These are phyloP conservation scores for Rhodotorula sphaerocarpa DNA, from an alignment of 768 basidiomycete species.

Conservation along the genomic window DNA sequence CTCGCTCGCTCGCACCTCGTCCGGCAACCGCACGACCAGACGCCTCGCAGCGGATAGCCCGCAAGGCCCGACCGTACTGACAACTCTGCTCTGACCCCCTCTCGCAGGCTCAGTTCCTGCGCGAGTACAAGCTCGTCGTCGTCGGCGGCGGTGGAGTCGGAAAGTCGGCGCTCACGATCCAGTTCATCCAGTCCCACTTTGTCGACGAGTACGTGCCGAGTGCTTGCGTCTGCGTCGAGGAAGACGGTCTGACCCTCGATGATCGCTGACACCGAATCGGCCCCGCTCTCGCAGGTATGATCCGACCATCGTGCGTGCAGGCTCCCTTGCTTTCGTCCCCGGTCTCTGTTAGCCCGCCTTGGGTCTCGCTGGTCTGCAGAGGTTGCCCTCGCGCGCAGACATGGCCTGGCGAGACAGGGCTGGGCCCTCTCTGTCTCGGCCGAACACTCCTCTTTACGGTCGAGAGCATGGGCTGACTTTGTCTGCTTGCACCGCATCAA, in stretches of 20 bases:
- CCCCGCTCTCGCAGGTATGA: constrained; percentile 42
- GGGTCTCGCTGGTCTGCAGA: too few relatives aligned
- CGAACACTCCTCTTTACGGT: too few relatives aligned
- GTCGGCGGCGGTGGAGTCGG: constrained; percentile 86
- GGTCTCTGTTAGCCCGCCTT: not conserved
- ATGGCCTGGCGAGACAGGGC: too few relatives aligned
- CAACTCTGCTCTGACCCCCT: fast-evolving
- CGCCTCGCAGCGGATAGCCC: too few relatives aligned
- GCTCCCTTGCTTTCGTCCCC: too few relatives aligned
- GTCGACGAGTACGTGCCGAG: constrained; percentile 39
- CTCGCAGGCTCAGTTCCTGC: constrained; percentile 50
- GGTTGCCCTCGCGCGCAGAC: too few relatives aligned
- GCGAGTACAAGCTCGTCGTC: constrained; percentile 97
- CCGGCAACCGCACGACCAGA: too few relatives aligned
- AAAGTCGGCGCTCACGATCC: constrained; percentile 45
- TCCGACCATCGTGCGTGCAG: constrained; percentile 45
- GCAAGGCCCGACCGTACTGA: too few relatives aligned
- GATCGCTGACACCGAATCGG: not conserved
- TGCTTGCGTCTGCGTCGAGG: too few relatives aligned
- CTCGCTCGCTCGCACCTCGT: too few relatives aligned
- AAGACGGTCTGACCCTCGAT: not conserved
- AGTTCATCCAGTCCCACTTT: constrained; percentile 46
- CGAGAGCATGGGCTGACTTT: too few relatives aligned
- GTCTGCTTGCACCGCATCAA: not conserved
- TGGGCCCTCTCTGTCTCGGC: too few relatives aligned